phyloP scores from a whole-genome alignment of 2,329 filamentous ascomycete genomes.

The Penicillium sp. region DNA sequence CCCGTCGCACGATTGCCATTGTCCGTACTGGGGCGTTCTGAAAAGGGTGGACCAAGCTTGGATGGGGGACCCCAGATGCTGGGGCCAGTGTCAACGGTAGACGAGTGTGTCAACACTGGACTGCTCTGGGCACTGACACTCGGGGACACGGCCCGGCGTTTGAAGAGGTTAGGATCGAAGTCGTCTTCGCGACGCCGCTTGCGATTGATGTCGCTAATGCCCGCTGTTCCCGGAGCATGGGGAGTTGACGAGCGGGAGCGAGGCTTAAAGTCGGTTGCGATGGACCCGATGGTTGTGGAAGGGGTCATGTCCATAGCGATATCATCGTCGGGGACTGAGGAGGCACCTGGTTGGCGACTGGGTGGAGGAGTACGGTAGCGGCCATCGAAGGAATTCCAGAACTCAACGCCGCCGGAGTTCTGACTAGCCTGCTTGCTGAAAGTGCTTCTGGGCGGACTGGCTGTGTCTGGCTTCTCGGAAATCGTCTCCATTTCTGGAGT shows the following conservation, averaged over 20 bases:
- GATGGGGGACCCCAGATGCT: slow-evolving; percentile 74
- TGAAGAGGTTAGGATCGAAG: slow-evolving; percentile 84
- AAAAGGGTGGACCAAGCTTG: slow-evolving; percentile 54
- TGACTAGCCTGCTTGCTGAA: slow-evolving; percentile 76
- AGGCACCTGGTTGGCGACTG: slow-evolving; percentile 59
- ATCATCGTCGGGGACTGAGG: slow-evolving; percentile 51
- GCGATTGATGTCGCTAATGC: slow-evolving; percentile 74
- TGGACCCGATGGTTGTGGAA: slow-evolving; percentile 35
- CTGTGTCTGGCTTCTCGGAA: slow-evolving; percentile 33
- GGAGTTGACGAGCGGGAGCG: slow-evolving; percentile 47
- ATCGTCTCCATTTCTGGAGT: slow-evolving; percentile 19
- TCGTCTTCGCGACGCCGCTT: slow-evolving; percentile 89
- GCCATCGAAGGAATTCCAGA: slow-evolving; percentile 81
- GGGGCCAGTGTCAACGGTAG: slow-evolving; percentile 66
- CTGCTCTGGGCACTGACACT: slow-evolving; percentile 91
- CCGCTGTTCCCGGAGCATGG: slow-evolving; percentile 50
- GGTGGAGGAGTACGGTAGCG: slow-evolving; percentile 68
- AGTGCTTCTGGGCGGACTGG: slow-evolving; percentile 63
- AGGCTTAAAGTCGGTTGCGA: slow-evolving; percentile 34
- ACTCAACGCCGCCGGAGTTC: slow-evolving; percentile 72
- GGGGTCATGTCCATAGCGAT: slow-evolving; percentile 42
- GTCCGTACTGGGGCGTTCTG: slow-evolving; percentile 53
- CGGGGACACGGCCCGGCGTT: slow-evolving; percentile 87
- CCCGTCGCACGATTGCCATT: slow-evolving; percentile 58
- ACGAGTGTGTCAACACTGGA: slow-evolving; percentile 79